Evolutionary conservation across 1,139 yeast species (phyloP), one percentile per base, ranked within the genome.

Genomic region (Candida sp.): DNA sequence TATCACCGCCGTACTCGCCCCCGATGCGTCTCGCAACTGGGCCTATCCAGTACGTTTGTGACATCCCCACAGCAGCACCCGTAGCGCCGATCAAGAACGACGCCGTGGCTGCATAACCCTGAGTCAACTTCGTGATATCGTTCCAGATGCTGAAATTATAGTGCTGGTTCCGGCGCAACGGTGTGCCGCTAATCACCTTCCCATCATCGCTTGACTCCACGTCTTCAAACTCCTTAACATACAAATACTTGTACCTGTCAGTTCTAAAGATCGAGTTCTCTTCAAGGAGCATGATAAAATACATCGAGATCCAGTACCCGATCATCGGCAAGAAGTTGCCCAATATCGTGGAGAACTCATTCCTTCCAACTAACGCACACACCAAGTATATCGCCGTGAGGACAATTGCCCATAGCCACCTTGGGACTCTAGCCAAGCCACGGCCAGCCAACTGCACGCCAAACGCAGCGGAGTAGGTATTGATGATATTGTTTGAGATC

Each of bases 321-420:
- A 92, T 83, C 97, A 91, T 91, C 7, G 98, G 97, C 59, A 92
- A 74, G 72, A 92, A 92, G 63, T 91, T 92, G n/a, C 91, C 84
- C 63, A 92, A 74, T 54, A 91, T 90, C 4, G 84, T 78, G 44
- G 92, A 78, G 65, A 92, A 88, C 59, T 85, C 84, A 66, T 88
- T 74, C 61, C 90, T 80, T 7, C 98, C 31, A 28, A 28, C 31
- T 8, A 28, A 6, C 31, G 31, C 7, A 6, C 7, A 28, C 7
- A 28, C 31, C 7, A 28, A 28, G 9, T 28, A 28, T 7, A 28
- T 28, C 8, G 9, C 9, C 8, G 31, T 8, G 31, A 28, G 8
- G 9, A 28, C 9, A 8, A 8, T 28, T 28, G 31, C 31, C 31
- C 31, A 28, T 7, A 28, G 7, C 31, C 31, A 28, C 9, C 31